Percentiles rank a stretch among this genome's conserved stretches.
Conservation (phyloP, 345 rosid genomes). For the Turritis glabra region DNA sequence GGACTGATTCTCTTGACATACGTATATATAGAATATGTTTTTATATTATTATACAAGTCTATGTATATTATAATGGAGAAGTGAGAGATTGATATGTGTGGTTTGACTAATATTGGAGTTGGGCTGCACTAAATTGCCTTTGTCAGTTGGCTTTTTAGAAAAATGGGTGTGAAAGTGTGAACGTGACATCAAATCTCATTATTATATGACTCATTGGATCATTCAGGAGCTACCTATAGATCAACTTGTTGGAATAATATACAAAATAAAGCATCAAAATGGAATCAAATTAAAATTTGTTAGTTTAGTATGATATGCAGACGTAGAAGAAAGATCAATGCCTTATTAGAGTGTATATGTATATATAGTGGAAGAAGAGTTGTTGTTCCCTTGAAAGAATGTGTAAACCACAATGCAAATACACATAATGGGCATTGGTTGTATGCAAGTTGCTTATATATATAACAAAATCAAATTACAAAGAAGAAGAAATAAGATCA, state of each 20-base stretch:
- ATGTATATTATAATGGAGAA: slow-evolving; percentile 5
- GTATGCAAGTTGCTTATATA: slow-evolving; percentile 25
- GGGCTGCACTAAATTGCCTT: slow-evolving; percentile 37
- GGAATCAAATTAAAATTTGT: neutral
- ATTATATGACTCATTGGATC: slow-evolving; percentile 33
- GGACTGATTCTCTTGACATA: slow-evolving; percentile 28
- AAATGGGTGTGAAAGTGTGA: slow-evolving; percentile 16
- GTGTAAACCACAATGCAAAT: slow-evolving; percentile 12
- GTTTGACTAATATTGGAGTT: slow-evolving; percentile 33
- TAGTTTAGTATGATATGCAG: neutral
- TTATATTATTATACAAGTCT: slow-evolving; percentile 3
- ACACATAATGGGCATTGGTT: slow-evolving; percentile 1
- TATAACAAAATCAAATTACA: neutral
- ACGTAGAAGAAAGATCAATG: neutral
- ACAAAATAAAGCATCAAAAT: neutral
- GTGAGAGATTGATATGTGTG: slow-evolving; percentile 13
- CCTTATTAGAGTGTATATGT: neutral
- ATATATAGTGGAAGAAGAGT: neutral
- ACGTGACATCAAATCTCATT: slow-evolving; percentile 42
- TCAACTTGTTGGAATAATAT: neutral
- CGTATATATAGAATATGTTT: slow-evolving; percentile 10
- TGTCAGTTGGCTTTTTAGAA: neutral
- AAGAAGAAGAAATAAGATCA: neutral
- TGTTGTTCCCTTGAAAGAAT: neutral
- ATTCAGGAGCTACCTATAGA: slow-evolving; percentile 25